Base-by-base conservation (phyloP, 495 filamentous ascomycete species). In the Lindgomyces ingoldianus region DNA sequence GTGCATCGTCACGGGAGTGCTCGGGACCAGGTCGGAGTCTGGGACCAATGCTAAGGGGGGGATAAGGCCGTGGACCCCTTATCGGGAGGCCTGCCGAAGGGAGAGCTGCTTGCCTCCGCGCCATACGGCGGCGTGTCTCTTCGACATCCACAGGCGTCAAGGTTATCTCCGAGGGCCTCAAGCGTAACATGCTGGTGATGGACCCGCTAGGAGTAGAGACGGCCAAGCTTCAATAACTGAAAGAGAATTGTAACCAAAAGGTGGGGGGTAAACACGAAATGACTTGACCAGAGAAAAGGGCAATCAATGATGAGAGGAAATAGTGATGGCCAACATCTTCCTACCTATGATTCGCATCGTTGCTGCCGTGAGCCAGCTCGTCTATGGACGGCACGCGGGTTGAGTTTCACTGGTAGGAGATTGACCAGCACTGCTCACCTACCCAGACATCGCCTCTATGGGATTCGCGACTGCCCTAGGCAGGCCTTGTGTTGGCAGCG, bases 81-180 rank as follows among this genome's bases (percentile, higher is more conserved):
- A 18, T 21, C 19, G 52, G 41, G 12, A 41, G 57, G 19, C 11
- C 27, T 18, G 57, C 41, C 49, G 16, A 4, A 19, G 48, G 48
- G 30, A 22, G 27, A 50, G 51, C 62, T 18, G 67, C 26, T 58
- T 63, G 50, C 25, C 48, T 55, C 1, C 51, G 33, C 30, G 55
- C 55, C 56, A 71, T 65, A n/a, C 60, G 51, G 18, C 60, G 64
- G 30, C 30, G 53, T 19, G 48, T 65, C 27, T 70, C 63, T 27
- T 72, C 56, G 45, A 70, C 44, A 58, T 72, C 70, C 21, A 64
- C 67, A 30, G 67, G 47, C 22, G 67, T 72, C 48, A 72, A 54
- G 2, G 63, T 54, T 29, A 72, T 72, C 67, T 72, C 70, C 10
- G 70, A 65, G 24, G 68, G 63, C 24, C 60, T 53, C 14, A 55